Conservation (phyloP, 2,329 filamentous ascomycete genomes). For the Diaporthe ilicicola region DNA sequence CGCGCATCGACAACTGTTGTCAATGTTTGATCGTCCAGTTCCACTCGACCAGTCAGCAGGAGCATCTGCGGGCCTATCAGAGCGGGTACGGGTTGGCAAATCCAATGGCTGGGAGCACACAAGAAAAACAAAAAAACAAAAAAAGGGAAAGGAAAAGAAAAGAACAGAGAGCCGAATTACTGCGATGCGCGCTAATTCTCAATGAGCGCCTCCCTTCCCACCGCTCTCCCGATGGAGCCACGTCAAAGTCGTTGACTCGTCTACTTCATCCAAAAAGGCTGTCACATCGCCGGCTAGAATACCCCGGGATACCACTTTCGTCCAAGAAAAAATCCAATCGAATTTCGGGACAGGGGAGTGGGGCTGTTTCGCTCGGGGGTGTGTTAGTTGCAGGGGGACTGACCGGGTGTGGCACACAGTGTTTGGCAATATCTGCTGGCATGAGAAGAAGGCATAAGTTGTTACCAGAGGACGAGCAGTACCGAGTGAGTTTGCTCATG, state of each 20-base stretch:
- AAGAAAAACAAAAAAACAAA: background rate
- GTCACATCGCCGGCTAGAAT: background rate
- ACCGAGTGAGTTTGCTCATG: background rate
- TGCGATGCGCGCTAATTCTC: background rate
- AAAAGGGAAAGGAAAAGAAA: background rate
- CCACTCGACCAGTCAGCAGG: background rate
- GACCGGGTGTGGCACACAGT: background rate
- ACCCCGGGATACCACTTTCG: background rate
- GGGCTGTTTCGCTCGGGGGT: too few species aligned
- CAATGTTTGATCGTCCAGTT: slow-evolving; percentile 28
- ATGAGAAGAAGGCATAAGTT: background rate
- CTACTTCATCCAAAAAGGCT: background rate
- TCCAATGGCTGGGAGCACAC: background rate
- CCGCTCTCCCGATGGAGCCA: too few species aligned
- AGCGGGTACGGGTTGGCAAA: too few species aligned
- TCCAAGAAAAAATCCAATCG: background rate
- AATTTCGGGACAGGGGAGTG: background rate
- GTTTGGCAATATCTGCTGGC: background rate
- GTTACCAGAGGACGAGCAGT: background rate
- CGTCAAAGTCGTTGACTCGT: background rate
- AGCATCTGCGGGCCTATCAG: background rate
- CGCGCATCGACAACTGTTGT: too few species aligned
- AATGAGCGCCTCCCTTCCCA: background rate
- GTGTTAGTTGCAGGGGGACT: too few species aligned
- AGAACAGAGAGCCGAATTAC: too few species aligned